A percentile compares a stretch with the other conserved stretches of the same genome.
Evolutionary conservation across 139 green algal genomes (phyloP).

Genomic region (Gonium pectorale): DNA sequence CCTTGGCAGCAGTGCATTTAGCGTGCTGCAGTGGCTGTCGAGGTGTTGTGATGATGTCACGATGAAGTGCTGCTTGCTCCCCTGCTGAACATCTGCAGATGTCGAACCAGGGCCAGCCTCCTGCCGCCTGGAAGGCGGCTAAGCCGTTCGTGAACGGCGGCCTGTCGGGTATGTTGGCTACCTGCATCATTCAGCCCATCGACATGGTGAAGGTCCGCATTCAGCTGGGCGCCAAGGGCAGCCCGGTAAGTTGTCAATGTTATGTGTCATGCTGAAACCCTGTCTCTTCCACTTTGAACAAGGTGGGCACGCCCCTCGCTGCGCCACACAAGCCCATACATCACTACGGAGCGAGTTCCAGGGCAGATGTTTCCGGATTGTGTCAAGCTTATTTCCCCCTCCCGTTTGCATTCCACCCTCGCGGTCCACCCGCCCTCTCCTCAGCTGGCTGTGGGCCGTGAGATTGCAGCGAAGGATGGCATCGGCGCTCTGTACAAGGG

Average conservation of each 20-base stretch:
- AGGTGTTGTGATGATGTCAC: too few relatives aligned
- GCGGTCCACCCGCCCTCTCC: too few relatives aligned
- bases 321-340: too few relatives aligned
- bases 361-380: too few relatives aligned
- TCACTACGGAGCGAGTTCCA: too few relatives aligned
- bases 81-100: slow-evolving; percentile 24
- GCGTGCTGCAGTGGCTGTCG: too few relatives aligned
- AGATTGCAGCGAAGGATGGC: slow-evolving; percentile 81
- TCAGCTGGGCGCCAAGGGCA: slow-evolving; percentile 92
- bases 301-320: too few relatives aligned
- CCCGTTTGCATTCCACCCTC: too few relatives aligned
- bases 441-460: slow-evolving; percentile 76
- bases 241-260: slow-evolving; percentile 73
- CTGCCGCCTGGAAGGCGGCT: slow-evolving; percentile 80
- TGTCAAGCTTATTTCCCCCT: too few relatives aligned
- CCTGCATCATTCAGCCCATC: slow-evolving; percentile 94
- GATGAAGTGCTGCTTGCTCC: not conserved
- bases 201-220: slow-evolving; percentile 98
- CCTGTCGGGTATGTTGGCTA: slow-evolving; percentile 89
- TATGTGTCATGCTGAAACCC: too few relatives aligned
- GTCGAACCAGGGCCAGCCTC: slow-evolving; percentile 37
- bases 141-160: slow-evolving; percentile 99
- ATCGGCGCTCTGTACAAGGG: slow-evolving; percentile 93
- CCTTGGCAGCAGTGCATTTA: too few relatives aligned
- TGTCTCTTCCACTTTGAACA: too few relatives aligned